phyloP scores from a whole-genome alignment of 75 land plant genomes.

The Adiantum capillusveneris region DNA sequence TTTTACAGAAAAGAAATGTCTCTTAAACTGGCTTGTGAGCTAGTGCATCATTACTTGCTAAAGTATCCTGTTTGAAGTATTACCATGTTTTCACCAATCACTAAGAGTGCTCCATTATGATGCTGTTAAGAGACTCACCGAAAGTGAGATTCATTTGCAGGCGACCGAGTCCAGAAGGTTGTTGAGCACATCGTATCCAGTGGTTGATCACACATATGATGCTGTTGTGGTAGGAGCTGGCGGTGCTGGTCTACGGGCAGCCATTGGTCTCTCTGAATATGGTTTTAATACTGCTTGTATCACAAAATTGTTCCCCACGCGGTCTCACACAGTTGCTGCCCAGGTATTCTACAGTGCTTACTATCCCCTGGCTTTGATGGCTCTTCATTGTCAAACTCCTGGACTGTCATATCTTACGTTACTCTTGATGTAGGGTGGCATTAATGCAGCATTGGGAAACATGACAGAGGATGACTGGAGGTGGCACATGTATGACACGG shows the following conservation, averaged over 20 bases:
- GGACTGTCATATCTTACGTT: too few species aligned
- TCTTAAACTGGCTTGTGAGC: too few species aligned
- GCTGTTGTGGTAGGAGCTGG: slow-evolving; percentile 98
- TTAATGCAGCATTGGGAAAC: slow-evolving; percentile 97
- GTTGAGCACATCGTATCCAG: slow-evolving; percentile 45
- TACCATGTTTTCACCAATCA: too few species aligned
- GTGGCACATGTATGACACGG: slow-evolving; percentile 99
- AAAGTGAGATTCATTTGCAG: too few species aligned
- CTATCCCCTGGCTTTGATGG: too few species aligned
- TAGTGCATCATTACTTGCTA: too few species aligned
- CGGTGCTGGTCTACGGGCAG: slow-evolving; percentile 93
- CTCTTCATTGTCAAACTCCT: too few species aligned
- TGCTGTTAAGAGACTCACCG: too few species aligned
- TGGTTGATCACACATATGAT: slow-evolving; percentile 95
- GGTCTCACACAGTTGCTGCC: slow-evolving; percentile 97
- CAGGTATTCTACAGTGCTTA: slow-evolving; percentile 85
- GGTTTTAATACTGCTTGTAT: slow-evolving; percentile 97
- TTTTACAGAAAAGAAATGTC: too few species aligned
- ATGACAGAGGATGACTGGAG: slow-evolving; percentile 99
- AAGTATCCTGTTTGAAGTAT: too few species aligned
- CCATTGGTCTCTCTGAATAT: slow-evolving; percentile 93
- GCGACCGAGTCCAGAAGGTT: neutral
- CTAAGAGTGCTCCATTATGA: too few species aligned
- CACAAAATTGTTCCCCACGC: slow-evolving; percentile 95
- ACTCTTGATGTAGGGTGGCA: slow-evolving; percentile 68